phyloP scores from a whole-genome alignment of 2,329 filamentous ascomycete species.

The Bipolaris sorokiniana region DNA sequence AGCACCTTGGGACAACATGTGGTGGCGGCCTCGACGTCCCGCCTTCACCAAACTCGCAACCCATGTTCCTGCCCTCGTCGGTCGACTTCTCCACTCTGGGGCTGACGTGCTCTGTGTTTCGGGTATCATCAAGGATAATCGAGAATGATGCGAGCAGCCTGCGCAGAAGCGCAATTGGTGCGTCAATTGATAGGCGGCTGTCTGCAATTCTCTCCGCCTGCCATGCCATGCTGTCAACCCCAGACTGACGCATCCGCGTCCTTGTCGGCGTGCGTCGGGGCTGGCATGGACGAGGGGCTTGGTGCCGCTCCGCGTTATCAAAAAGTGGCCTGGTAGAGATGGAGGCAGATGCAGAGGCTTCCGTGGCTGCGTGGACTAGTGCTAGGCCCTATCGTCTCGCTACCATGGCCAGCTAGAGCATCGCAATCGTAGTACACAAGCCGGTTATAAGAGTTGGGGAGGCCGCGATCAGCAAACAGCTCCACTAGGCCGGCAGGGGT shows the following conservation, averaged over 20 bases:
- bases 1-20: constrained; percentile 18
- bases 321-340: constrained; percentile 14
- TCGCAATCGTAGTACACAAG: constrained; percentile 20
- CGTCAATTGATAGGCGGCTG: constrained; percentile 20
- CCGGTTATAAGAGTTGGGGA: constrained; percentile 32
- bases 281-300: constrained; percentile 15
- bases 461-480: constrained; percentile 47
- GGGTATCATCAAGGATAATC: constrained; percentile 19
- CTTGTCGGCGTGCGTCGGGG: neutral
- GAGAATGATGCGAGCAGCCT: constrained; percentile 14
- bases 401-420: constrained; percentile 21
- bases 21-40: constrained; percentile 20
- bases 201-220: constrained; percentile 11
- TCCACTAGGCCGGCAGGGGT: constrained; percentile 43
- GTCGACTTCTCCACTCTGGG: constrained; percentile 29
- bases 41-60: constrained; percentile 26
- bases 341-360: constrained; percentile 8
- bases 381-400: constrained; percentile 33
- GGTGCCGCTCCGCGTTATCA: constrained; percentile 21
- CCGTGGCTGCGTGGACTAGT: constrained; percentile 31
- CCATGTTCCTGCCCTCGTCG: constrained; percentile 27
- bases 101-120: constrained; percentile 42
- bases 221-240: neutral
- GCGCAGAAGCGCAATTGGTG: constrained; percentile 26
- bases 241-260: neutral